Evolutionary conservation across 768 basidiomycete species (phyloP), one percentile per base, ranked within the genome.

Genomic region (Roridomyces roridus): DNA sequence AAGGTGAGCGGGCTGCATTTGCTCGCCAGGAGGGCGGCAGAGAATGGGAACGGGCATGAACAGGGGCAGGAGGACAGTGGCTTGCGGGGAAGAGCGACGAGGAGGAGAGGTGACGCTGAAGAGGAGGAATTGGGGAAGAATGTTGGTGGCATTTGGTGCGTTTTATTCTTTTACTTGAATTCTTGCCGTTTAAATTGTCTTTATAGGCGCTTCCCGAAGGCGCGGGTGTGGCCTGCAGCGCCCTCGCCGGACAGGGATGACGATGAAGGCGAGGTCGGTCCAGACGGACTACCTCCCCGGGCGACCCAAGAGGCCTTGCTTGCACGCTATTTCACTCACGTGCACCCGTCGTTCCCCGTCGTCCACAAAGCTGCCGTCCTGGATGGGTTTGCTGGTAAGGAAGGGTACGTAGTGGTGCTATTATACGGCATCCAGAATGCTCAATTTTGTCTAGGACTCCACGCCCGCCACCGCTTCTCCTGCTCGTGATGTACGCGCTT

Each of bases 191-290:
- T 46, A 46, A 14, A 36, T 54, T 57, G 7, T 28, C 59, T 66
- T 3, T 50, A 6, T 66, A 92, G 83, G 88, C 85, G 87, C 25
- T 95, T 96, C 72, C 92, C 94, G 0, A 87, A 86, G 62, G 89
- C 92, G 3, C 82, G 93, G n/a, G 89, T 94, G 23, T 96, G 94
- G 94, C 94, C 94, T 0, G 86, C 86, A 4, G 62, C 77, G 18
- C 72, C 77, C 68, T 48, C 26, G 40, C 42, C 31, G 23, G 54
- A 10, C 53, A 25, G 25, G 55, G 65, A 66, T 68, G 37, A 55
- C 67, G 57, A 54, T 6, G 75, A 72, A 17, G 79, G 80, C 18
- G 73, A 79, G 18, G 72, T 71, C 44, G 67, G 65, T 12, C 67
- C 74, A 9, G 67, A 74, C 26, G 57, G 56, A 25, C 69, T 94